A percentile compares a stretch with the other conserved stretches of the same genome.
These are phyloP conservation scores for Saccharomyces pastorianus DNA, from an alignment of 1,139 yeast species.

Conservation along the genomic window DNA sequence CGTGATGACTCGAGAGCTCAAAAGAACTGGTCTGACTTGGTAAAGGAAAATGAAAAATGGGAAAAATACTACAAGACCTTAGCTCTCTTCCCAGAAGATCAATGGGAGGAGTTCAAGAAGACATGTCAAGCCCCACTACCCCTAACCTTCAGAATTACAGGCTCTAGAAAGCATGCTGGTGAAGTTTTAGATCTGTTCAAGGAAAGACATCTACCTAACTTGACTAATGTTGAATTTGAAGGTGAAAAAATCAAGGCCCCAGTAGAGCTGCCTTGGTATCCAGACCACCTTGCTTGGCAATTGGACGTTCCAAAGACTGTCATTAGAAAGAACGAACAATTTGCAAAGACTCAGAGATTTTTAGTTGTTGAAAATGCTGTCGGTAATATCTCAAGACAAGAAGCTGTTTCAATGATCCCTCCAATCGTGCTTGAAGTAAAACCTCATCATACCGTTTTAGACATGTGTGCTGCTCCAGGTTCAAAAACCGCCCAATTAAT, in stretches of 20 bases:
- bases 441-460: conserved; percentile 86
- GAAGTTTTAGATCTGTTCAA: conserved; percentile 57
- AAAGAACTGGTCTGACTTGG: conserved; percentile 57
- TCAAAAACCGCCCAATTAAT: conserved; percentile 95
- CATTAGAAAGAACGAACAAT: conserved; percentile 77
- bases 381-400: conserved; percentile 95
- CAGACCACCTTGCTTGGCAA: conserved; percentile 85
- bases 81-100: conserved; percentile 56
- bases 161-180: conserved; percentile 65
- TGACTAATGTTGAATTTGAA: conserved; percentile 37
- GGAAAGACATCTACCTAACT: conserved; percentile 50
- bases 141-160: conserved; percentile 89
- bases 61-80: conserved; percentile 74
- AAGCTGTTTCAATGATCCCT: conserved; percentile 98
- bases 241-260: conserved; percentile 49
- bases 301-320: conserved; percentile 85
- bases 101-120: conserved; percentile 72
- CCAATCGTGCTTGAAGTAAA: conserved; percentile 84
- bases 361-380: conserved; percentile 92
- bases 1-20: conserved; percentile 31
- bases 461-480: conserved; percentile 99
- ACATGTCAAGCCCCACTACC: conserved; percentile 80
- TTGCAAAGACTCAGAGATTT: conserved; percentile 82
- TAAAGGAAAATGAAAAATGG: conserved; percentile 80
- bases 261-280: conserved; percentile 72